Evolutionary conservation across 2,329 filamentous ascomycete species (phyloP).

Genomic region (Fusarium sp.): DNA sequence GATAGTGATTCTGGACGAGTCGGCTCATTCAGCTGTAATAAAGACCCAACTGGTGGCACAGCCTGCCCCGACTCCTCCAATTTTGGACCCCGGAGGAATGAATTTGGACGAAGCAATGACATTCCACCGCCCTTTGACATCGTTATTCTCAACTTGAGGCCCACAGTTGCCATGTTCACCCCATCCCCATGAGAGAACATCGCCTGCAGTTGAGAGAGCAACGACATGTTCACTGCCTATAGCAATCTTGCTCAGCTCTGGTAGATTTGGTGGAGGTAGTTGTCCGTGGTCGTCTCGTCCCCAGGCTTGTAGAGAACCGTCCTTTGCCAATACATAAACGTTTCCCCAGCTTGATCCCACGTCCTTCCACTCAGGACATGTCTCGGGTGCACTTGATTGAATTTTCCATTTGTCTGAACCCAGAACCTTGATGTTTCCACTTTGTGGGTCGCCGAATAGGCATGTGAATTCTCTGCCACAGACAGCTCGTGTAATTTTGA

Average conservation of each 20-base stretch:
- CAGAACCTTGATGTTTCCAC: constrained; percentile 74
- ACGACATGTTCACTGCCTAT: constrained; percentile 93
- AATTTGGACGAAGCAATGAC: constrained; percentile 70
- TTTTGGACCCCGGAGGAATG: constrained; percentile 63
- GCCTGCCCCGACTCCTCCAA: constrained; percentile 79
- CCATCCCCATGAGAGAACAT: constrained; percentile 92
- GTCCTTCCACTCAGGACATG: constrained; percentile 71
- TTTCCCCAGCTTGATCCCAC: constrained; percentile 86
- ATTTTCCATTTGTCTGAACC: constrained; percentile 82
- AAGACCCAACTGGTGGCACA: constrained; percentile 89
- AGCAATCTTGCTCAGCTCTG: constrained; percentile 72
- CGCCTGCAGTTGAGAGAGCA: constrained; percentile 72
- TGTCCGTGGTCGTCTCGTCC: constrained; percentile 90
- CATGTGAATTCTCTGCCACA: constrained; percentile 91
- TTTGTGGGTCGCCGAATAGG: constrained; percentile 67
- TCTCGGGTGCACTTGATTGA: constrained; percentile 66
- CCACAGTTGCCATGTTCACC: constrained; percentile 98
- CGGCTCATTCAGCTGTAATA: constrained; percentile 44
- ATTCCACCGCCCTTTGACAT: constrained; percentile 78
- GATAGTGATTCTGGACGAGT: constrained; percentile 15
- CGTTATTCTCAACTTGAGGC: constrained; percentile 69
- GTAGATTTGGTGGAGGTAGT: constrained; percentile 73
- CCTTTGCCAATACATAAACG: constrained; percentile 75
- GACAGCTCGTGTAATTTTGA: constrained; percentile 74
- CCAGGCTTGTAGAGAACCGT: constrained; percentile 77